Evolutionary conservation across 441 rosid genomes (phyloP), one percentile per base, ranked within the genome.

Genomic region (Euphorbia schlechtendalii): DNA sequence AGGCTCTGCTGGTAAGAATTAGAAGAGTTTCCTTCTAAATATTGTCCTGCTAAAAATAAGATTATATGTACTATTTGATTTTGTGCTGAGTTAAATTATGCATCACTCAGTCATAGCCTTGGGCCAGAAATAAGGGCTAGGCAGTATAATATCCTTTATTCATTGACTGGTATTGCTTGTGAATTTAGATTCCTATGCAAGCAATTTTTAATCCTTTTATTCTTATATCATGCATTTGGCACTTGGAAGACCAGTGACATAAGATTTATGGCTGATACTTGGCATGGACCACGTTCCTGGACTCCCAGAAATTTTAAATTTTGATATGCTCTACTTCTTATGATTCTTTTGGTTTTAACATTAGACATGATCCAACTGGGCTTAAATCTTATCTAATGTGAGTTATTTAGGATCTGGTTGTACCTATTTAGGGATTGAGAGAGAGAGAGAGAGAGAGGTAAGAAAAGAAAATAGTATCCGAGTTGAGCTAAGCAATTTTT

Each of bases 1-100:
- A 83, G 78, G 99, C 96, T 67, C 73, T 91, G 71, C 86, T 89
- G 96, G 99, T 94, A 69, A 79, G 81, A 69, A 66, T 59, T 51
- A 51, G 58, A 67, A 56, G 66, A 36, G 20, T 34, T 41, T 40
- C 61, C 57, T 15, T 22, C 55, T 20, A 5, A 48, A 48, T n/a
- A n/a, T n/a, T n/a, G n/a, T n/a, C n/a, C n/a, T n/a, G n/a, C n/a
- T n/a, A 22, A 51, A 53, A 22, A 21, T 53, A 14, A 22, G 30
- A 53, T 53, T 53, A 18, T 67, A 4, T 21, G 30, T 15, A 24
- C 34, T 41, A 43, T 34, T 28, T 20, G 25, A 18, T 49, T 52
- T 13, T 34, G 48, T 13, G 41, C 10, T 24, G 9, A 27, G 56
- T n/a, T 49, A 14, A 32, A 3, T 30, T 12, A 11, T 30, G 24